Evolutionary conservation across 2,329 filamentous ascomycete species (phyloP).

Genomic region (Esteya vermicola): DNA sequence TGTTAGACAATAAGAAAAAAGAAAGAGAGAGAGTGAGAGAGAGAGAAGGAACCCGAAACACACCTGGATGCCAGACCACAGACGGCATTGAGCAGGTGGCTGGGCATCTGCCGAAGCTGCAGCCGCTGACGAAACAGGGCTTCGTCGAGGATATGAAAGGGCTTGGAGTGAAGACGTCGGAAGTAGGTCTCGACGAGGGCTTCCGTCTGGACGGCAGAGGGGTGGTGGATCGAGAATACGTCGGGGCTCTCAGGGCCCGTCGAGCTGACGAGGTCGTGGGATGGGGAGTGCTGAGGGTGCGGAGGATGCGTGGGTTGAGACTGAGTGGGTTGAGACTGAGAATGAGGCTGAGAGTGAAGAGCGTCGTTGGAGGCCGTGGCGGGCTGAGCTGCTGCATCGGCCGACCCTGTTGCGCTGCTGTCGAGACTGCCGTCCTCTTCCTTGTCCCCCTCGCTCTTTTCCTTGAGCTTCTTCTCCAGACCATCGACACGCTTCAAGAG

Average conservation of each 20-base stretch:
- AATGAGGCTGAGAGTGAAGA: neutral
- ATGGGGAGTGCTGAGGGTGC: neutral
- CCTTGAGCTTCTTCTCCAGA: slow-evolving; percentile 64
- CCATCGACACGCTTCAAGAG: slow-evolving; percentile 74
- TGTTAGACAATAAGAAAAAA: neutral
- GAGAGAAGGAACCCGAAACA: neutral
- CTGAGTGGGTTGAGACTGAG: no score
- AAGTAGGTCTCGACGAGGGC: slow-evolving; percentile 68
- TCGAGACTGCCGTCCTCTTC: slow-evolving; percentile 6
- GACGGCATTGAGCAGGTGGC: slow-evolving; percentile 39
- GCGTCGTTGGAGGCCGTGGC: neutral
- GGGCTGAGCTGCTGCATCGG: neutral
- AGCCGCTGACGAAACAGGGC: slow-evolving; percentile 56
- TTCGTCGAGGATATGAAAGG: slow-evolving; percentile 72
- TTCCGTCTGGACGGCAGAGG: slow-evolving; percentile 37
- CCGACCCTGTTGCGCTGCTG: slow-evolving; percentile 2
- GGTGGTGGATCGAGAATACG: slow-evolving; percentile 18
- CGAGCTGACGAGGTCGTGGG: neutral
- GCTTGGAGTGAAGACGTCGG: slow-evolving; percentile 63
- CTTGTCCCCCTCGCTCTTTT: slow-evolving; percentile 35
- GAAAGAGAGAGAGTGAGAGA: no score
- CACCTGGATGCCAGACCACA: slow-evolving; percentile 50
- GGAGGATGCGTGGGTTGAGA: no score
- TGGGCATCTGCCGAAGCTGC: slow-evolving; percentile 50
- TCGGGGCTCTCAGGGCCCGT: neutral